Base-by-base conservation (phyloP, 306 rosid genomes). In the Abrus precatorius region DNA sequence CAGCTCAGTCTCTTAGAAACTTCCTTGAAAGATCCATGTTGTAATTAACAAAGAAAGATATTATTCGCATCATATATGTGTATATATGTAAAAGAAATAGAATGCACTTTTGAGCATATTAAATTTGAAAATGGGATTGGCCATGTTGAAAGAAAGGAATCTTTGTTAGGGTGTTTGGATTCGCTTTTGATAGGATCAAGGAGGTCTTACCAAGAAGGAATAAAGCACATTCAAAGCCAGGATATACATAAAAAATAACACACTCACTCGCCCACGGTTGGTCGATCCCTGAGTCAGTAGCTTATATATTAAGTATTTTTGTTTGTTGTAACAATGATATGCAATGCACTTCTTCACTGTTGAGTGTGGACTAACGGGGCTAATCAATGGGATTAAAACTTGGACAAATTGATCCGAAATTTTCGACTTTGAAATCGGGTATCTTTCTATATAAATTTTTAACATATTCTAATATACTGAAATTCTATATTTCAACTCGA, bases 121-220 rank as follows among this genome's bases (percentile, higher is more conserved):
- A 40, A 55, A 78, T 68, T 61, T 72, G 84, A 81, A 81, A 77
- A 73, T 50, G 81, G 74, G 86, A 59, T 69, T 79, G 85, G 85
- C 65, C 72, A 75, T 48, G 72, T 67, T 81, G 85, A 76, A 89
- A 87, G 93, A 83, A 87, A 87, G 84, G 93, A 87, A 90, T 90
- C 87, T 89, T 72, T 52, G 83, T 52, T 45, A 72, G 57, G 79
- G 81, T 68, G 74, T 76, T 80, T 61, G 85, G 89, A 79, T 77
- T 87, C 81, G 83, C 91, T 90, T 90, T 90, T 84, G 86, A 86
- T 57, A 87, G 64, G 75, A 90, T 84, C 91, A 82, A 88, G 84
- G 88, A 87, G 82, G 88, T 62, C 72, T 67, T 75, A 57, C 86
- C 83, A 76, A 74, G 81, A 85, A 76, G 60, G 86, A 88, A 85